phyloP scores from a whole-genome alignment of 192 early-diverging fungal species.

The Backusella psychrophila region DNA sequence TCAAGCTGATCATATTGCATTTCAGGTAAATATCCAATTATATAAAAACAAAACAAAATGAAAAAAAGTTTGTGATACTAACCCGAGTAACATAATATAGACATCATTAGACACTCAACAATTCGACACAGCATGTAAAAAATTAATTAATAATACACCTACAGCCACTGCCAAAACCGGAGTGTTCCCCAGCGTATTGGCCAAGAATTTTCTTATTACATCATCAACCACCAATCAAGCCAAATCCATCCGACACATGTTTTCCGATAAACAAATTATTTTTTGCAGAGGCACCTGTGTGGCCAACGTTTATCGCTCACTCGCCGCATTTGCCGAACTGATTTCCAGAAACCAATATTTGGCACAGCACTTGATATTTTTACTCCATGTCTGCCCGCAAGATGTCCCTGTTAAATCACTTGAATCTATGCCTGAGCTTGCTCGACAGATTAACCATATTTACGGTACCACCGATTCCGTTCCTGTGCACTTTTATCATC shows the following conservation, averaged over 20 bases:
- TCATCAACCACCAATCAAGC: not conserved
- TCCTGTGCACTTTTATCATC: not conserved
- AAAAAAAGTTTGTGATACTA: not conserved
- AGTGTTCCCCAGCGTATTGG: not conserved
- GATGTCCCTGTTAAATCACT: not conserved
- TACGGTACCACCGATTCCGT: not conserved
- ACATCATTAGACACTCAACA: not conserved
- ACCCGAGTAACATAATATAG: not conserved
- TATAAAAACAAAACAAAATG: not conserved
- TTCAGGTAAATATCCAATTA: not conserved
- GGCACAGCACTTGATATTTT: not conserved
- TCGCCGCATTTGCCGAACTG: not conserved
- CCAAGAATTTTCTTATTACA: not conserved
- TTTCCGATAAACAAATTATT: not conserved
- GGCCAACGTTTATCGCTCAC: not conserved
- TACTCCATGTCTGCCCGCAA: not conserved
- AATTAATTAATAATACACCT: not conserved
- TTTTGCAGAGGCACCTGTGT: not conserved
- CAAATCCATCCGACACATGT: not conserved
- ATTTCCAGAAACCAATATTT: not conserved
- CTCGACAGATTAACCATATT: not conserved
- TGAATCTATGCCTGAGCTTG: not conserved
- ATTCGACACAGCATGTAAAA: not conserved
- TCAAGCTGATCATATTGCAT: not conserved
- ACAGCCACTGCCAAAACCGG: not conserved